phyloP scores from a whole-genome alignment of 139 green algal genomes.

The Chlamydomonas sp. region DNA sequence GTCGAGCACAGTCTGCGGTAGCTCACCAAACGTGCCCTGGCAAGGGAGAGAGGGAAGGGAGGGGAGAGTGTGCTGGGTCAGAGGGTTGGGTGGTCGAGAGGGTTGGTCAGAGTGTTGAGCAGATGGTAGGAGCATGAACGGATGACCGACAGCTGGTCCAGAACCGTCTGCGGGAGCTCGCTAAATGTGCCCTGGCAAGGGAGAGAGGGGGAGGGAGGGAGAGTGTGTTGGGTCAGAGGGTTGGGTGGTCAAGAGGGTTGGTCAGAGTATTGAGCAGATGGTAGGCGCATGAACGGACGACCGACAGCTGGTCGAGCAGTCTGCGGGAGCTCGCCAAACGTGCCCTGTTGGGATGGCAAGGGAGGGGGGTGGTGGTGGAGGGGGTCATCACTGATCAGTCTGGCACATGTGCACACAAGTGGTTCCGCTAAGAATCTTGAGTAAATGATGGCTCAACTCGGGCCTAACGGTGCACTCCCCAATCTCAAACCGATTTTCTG shows the following conservation, averaged over 20 bases:
- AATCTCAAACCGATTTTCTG: no score
- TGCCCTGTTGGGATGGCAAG: not conserved
- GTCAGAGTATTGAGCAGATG: no score
- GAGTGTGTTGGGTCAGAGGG: not conserved
- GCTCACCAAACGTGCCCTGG: conserved; percentile 22
- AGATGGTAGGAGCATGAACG: not conserved
- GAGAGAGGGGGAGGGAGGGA: not conserved
- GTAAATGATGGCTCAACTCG: no score
- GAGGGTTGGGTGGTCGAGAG: no score
- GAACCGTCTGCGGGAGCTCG: not conserved
- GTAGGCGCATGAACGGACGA: conserved; percentile 1
- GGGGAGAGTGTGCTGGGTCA: not conserved
- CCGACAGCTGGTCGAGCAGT: not conserved
- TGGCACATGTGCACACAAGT: no score
- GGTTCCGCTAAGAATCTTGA: no score
- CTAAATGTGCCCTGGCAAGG: not conserved
- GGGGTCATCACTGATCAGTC: no score
- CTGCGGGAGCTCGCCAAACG: not conserved
- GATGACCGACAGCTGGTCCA: not conserved
- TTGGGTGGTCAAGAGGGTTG: no score
- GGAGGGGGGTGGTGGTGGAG: not conserved
- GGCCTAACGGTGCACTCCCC: no score
- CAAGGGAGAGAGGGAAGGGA: not conserved
- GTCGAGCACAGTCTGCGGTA: conserved; percentile 17
- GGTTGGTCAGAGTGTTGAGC: no score